Base-by-base conservation (phyloP, 495 filamentous ascomycete species). In the Niebla homalea region DNA sequence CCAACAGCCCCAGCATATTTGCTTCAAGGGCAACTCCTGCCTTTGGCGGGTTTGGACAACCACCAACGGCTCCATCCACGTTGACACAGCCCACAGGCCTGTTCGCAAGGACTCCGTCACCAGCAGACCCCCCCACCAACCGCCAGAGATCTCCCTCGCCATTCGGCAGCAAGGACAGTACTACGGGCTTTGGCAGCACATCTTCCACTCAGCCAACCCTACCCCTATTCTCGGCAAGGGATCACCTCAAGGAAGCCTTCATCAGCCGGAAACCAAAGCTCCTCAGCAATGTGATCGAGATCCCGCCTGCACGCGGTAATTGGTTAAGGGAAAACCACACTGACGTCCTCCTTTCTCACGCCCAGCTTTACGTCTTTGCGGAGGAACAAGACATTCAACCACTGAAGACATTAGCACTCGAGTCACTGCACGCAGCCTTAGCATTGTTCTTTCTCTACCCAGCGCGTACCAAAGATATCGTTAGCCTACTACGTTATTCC, bases 341-440 rank as follows among this genome's bases (percentile, higher is more conserved):
- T 15, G 11, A 60, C 1, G 61, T 70, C 4, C 63, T 70, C 42
- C 57, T 70, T 0, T 60, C 57, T 36, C 66, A 70, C 53, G 62
- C 57, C 5, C 36, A 42, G 18, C 56, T 71, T n/a, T 70, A 69
- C 38, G 50, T 66, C 6, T 50, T 70, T 23, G 65, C 63, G 1
- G 63, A 68, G 15, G 57, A 55, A 35, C 68, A 65, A 44, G 47
- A 55, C 6, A 65, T 70, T 14, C 44, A 61, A 15, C 1, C 36
- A 1, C 58, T 71, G 22, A 49, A 54, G 21, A 18, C 49, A 1
- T 43, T 69, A 2, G 58, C 66, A 6, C 55, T 68, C 1, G 47
- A 50, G 7, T 66, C 69, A 47, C 50, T 71, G 10, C 43, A 61
- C 5, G 26, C 43, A 23, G 67, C 62, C 12, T 56, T 70, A 12